phyloP scores from a whole-genome alignment of 2,329 filamentous ascomycete genomes.

The Phialemonium atrogriseum region DNA sequence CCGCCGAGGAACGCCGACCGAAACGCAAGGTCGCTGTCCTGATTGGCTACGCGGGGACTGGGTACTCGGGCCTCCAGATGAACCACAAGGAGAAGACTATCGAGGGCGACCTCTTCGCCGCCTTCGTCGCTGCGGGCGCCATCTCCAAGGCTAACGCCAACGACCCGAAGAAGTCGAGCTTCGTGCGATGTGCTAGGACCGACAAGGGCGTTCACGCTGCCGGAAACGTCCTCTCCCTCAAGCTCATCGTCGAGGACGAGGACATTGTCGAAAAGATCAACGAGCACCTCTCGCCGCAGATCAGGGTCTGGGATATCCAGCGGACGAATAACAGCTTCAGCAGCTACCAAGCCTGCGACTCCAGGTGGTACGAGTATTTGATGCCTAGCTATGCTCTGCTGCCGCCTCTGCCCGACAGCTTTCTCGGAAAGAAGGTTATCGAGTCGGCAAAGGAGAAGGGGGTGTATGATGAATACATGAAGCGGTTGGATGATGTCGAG shows the following conservation, averaged over 20 bases:
- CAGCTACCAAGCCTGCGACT: slow-evolving; percentile 91
- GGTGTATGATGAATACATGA: slow-evolving; percentile 58
- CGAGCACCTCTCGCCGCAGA: slow-evolving; percentile 72
- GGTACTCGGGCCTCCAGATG: slow-evolving; percentile 97
- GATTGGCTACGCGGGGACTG: slow-evolving; percentile 91
- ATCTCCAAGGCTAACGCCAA: slow-evolving; percentile 96
- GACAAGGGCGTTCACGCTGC: slow-evolving; percentile 97
- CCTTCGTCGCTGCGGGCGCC: slow-evolving; percentile 82
- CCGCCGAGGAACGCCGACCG: slow-evolving; percentile 74
- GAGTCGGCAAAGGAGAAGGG: slow-evolving; percentile 67
- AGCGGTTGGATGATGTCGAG: slow-evolving; percentile 67
- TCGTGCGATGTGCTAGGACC: slow-evolving; percentile 88
- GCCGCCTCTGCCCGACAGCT: slow-evolving; percentile 84
- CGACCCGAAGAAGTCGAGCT: slow-evolving; percentile 91
- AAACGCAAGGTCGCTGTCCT: slow-evolving; percentile 96
- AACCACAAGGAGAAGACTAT: slow-evolving; percentile 79
- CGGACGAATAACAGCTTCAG: slow-evolving; percentile 86
- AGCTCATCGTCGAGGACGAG: slow-evolving; percentile 88
- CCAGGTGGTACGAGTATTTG: slow-evolving; percentile 93
- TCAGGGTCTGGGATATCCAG: slow-evolving; percentile 90
- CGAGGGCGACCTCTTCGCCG: slow-evolving; percentile 88
- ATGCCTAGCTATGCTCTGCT: slow-evolving; percentile 90
- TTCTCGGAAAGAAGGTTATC: slow-evolving; percentile 73
- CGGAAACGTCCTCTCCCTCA: slow-evolving; percentile 89
- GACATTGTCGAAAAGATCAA: slow-evolving; percentile 91